Percentiles rank a stretch among this genome's conserved stretches.
Evolutionary conservation across 805 yeast genomes (phyloP).

Genomic region (Yarrowia deformans): DNA sequence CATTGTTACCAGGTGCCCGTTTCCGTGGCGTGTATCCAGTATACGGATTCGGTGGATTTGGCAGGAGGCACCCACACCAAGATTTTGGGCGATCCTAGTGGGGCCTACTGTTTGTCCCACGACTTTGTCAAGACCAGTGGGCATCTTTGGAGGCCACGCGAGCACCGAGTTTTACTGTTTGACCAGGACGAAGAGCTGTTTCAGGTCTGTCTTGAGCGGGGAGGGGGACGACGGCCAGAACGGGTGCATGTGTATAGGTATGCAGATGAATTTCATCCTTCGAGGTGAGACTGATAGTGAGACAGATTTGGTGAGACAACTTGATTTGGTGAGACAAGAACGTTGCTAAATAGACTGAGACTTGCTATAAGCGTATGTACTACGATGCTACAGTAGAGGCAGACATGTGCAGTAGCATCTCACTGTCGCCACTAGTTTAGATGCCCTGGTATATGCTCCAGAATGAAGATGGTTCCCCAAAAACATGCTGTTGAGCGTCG

Average conservation of each 20-base stretch:
- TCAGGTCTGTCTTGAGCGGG: slow-evolving; percentile 4
- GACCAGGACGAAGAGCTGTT: slow-evolving; percentile 27
- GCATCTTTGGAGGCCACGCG: slow-evolving; percentile 20
- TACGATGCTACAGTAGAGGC: background rate
- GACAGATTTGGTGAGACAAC: background rate
- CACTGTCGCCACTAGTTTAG: too few species aligned
- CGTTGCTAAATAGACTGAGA: background rate
- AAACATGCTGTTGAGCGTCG: slow-evolving; percentile 4
- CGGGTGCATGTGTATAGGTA: slow-evolving; percentile 15
- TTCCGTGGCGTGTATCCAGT: slow-evolving; percentile 23
- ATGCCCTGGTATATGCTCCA: too few species aligned
- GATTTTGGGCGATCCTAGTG: slow-evolving; percentile 3
- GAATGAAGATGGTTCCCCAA: too few species aligned
- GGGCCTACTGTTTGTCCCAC: slow-evolving; percentile 8
- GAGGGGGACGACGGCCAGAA: too few species aligned
- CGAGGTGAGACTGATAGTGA: background rate
- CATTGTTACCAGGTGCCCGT: slow-evolving; percentile 1
- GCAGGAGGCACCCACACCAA: slow-evolving; percentile 34
- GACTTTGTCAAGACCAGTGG: slow-evolving; percentile 21
- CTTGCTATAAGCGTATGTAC: too few species aligned
- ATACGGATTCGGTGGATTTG: slow-evolving; percentile 22
- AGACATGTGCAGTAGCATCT: too few species aligned
- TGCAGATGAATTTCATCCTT: slow-evolving; percentile 9
- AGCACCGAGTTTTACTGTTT: background rate
- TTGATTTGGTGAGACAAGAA: background rate